Base-by-base conservation (phyloP, 768 basidiomycete species). In the Rubroboletus satanas region DNA sequence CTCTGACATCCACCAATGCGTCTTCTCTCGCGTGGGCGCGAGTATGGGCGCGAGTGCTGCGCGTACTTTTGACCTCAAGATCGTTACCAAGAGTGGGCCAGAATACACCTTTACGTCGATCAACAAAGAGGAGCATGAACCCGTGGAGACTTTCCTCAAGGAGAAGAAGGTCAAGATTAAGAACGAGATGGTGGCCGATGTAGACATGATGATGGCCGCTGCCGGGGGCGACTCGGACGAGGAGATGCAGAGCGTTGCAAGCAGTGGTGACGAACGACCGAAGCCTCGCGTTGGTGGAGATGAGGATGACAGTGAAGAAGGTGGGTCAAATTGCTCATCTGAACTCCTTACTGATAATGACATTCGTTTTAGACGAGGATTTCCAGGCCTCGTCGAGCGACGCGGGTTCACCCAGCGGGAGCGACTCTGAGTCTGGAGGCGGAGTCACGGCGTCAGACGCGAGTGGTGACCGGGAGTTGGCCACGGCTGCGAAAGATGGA, bases 131-230 rank as follows among this genome's bases (percentile, higher is more conserved):
- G 97, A 99, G 66, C 88, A 93, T 60, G 89, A 90, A 55, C 79
- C 83, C 14, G 88, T 91, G 32, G 90, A 93, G 65, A 77, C 82
- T 21, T 98, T 91, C 71, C 73, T 99, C 62, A 84, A 85, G 63
- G 85, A 88, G 29, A 96, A 97, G 79, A 95, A 94, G 72, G 83
- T 98, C 61, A 83, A 85, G 63, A 82, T 96, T 59, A 97, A 97
- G 83, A 96, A 93, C 71, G 93, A 96, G 81, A 93, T 94, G 83
- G 83, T 89, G 49, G 87, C 90, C 14, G 95, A 97, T 65, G 86
- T 85, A 18, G 86, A 93, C 65, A 75, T 90, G 57, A 77, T 90
- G 62, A 71, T 90, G 72, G 80, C 78, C 45, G 82, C 82, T 23
- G 85, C 74, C 21, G 84, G 72, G 2, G 86, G 76, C 4, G 84